Conservation (phyloP, 768 basidiomycete genomes). For the Auricularia cornea region DNA sequence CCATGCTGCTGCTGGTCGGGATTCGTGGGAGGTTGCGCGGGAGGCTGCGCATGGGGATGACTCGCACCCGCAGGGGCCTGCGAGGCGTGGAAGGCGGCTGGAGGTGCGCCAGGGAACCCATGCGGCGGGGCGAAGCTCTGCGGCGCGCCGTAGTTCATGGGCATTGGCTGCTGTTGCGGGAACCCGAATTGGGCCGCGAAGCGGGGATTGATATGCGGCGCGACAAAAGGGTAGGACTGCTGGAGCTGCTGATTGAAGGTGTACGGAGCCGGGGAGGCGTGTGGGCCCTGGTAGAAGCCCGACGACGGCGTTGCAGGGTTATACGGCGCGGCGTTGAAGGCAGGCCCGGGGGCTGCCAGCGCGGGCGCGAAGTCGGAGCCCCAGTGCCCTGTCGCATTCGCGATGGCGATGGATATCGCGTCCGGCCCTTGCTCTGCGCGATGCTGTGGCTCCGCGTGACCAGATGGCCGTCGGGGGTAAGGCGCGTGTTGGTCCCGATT, state of each 20-base stretch:
- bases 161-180: neutral
- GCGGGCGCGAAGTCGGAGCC: conserved; percentile 17
- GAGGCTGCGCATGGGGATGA: too few species aligned
- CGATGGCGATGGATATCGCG: conserved; percentile 40
- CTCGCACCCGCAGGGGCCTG: too few species aligned
- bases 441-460: conserved; percentile 8
- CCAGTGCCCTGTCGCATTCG: conserved; percentile 37
- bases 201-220: conserved; percentile 74
- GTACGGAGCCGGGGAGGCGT: conserved; percentile 7
- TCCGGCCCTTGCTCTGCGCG: conserved; percentile 25
- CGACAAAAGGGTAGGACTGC: conserved; percentile 12
- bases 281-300: conserved; percentile 7
- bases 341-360: conserved; percentile 12
- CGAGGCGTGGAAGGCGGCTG: too few species aligned
- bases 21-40: too few species aligned
- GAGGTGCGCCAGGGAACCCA: too few species aligned
- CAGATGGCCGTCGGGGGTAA: neutral
- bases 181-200: conserved; percentile 37
- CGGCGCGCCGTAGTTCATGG: too few species aligned
- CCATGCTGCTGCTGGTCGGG: too few species aligned
- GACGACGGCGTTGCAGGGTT: conserved; percentile 9
- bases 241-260: conserved; percentile 9
- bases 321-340: conserved; percentile 11
- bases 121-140: too few species aligned
- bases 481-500: neutral